A percentile compares a stretch with the other conserved stretches of the same genome.
These are phyloP conservation scores for Neurospora sp. DNA, from an alignment of 495 filamentous ascomycete species.

Conservation along the genomic window DNA sequence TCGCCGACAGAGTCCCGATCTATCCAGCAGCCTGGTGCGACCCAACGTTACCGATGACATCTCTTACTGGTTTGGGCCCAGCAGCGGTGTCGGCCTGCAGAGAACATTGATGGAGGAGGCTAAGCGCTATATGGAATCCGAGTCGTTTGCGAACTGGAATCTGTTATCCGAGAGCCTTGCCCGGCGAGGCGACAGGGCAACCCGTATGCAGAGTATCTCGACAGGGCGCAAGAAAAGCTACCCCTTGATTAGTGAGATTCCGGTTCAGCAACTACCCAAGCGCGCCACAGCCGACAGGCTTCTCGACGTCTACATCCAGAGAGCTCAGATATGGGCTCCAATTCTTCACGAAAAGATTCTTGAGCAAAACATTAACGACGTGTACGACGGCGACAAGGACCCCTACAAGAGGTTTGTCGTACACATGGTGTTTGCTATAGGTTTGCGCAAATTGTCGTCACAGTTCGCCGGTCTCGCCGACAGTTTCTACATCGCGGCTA, in stretches of 20 bases:
- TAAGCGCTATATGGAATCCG: conserved; percentile 73
- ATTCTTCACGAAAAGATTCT: conserved; percentile 77
- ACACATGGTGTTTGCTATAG: conserved; percentile 83
- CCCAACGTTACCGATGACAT: conserved; percentile 72
- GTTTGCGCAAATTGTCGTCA: conserved; percentile 73
- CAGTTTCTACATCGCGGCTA: conserved; percentile 80
- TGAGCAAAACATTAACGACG: conserved; percentile 61
- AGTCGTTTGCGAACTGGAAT: conserved; percentile 61
- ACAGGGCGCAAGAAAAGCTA: conserved; percentile 44
- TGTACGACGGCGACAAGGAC: conserved; percentile 64
- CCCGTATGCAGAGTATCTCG: conserved; percentile 27
- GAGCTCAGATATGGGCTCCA: conserved; percentile 78
- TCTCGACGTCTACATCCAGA: conserved; percentile 68
- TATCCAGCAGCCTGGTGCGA: conserved; percentile 69
- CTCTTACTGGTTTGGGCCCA: conserved; percentile 77
- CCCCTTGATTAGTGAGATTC: conserved; percentile 65
- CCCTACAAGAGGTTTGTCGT: conserved; percentile 77
- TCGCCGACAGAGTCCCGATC: conserved; percentile 70
- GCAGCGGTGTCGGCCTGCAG: conserved; percentile 89
- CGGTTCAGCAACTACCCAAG: conserved; percentile 58
- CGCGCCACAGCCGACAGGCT: conserved; percentile 58
- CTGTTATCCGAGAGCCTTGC: conserved; percentile 58
- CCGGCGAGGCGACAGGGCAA: conserved; percentile 17
- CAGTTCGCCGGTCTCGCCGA: conserved; percentile 80
- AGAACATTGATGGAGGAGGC: conserved; percentile 90